These are phyloP conservation scores for Poteriospumella lacustris DNA, from an alignment of 108 stramenopile species.

Conservation along the genomic window DNA sequence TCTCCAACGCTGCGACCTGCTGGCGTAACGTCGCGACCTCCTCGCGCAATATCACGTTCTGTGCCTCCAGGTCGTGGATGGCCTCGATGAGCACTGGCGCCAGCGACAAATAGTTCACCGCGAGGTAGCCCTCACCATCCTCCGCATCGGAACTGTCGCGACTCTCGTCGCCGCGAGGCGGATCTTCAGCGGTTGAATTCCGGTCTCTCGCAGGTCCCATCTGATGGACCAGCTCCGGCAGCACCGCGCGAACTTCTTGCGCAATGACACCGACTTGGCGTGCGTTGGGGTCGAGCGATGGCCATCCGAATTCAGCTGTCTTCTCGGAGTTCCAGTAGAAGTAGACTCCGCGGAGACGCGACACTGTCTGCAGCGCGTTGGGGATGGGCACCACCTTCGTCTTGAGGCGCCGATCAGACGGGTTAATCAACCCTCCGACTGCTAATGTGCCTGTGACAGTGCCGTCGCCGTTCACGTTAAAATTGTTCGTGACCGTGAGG, in stretches of 20 bases:
- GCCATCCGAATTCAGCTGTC: too few species aligned
- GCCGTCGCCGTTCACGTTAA: neutral
- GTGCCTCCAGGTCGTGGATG: constrained; percentile 15
- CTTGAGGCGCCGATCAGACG: constrained; percentile 22
- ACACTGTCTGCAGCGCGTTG: constrained; percentile 3
- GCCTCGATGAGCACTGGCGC: constrained; percentile 25
- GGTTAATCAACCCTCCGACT: neutral
- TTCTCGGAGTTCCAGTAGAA: constrained; percentile 14
- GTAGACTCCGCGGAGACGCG: constrained; percentile 6
- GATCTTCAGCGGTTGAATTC: too few species aligned
- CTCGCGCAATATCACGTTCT: too few species aligned
- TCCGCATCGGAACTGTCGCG: too few species aligned
- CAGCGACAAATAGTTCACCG: constrained; percentile 5
- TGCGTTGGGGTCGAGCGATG: neutral
- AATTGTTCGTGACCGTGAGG: neutral
- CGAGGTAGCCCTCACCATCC: neutral
- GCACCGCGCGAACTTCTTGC: constrained; percentile 17
- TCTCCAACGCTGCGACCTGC: too few species aligned
- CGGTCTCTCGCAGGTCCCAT: too few species aligned
- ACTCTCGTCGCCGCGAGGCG: too few species aligned
- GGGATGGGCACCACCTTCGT: neutral
- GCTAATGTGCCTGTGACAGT: neutral
- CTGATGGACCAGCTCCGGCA: constrained; percentile 13
- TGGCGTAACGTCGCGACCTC: too few species aligned
- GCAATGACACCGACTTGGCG: constrained; percentile 18